Evolutionary conservation across 441 rosid species (phyloP).

Genomic region (Biscutella laevigata): DNA sequence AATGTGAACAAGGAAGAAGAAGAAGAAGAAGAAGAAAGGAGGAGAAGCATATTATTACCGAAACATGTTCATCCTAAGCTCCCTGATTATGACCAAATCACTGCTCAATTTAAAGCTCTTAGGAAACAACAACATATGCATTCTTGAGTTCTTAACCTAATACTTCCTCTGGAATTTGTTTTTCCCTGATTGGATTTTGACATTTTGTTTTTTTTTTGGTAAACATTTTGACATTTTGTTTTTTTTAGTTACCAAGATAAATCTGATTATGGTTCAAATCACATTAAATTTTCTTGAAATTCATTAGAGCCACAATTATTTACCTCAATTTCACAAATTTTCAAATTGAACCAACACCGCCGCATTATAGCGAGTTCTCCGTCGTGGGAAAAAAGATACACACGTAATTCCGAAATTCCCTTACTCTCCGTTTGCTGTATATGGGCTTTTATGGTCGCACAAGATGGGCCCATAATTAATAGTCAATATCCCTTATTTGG

Average conservation of each 20-base stretch:
- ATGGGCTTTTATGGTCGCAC: not conserved
- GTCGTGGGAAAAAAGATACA: not conserved
- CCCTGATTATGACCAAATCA: conserved; percentile 77
- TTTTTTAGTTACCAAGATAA: too few species aligned
- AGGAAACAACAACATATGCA: conserved; percentile 27
- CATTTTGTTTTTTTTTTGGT: too few species aligned
- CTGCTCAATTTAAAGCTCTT: conserved; percentile 61
- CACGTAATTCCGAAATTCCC: not conserved
- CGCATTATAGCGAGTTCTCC: not conserved
- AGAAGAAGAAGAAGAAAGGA: not conserved
- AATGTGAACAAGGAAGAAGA: conserved; percentile 24
- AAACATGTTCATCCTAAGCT: conserved; percentile 78
- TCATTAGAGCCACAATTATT: too few species aligned
- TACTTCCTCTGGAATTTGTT: too few species aligned
- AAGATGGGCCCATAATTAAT: not conserved
- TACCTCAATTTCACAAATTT: too few species aligned
- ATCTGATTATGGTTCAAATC: too few species aligned
- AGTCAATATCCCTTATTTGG: not conserved
- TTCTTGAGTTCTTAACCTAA: not conserved
- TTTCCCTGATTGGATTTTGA: too few species aligned
- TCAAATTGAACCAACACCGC: too few species aligned
- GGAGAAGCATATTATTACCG: conserved; percentile 27
- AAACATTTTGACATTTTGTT: too few species aligned
- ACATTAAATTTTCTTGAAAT: too few species aligned
- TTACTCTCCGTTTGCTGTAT: not conserved